Evolutionary conservation across 352 stramenopile genomes (phyloP).

Genomic region (Vaucheria bursata): DNA sequence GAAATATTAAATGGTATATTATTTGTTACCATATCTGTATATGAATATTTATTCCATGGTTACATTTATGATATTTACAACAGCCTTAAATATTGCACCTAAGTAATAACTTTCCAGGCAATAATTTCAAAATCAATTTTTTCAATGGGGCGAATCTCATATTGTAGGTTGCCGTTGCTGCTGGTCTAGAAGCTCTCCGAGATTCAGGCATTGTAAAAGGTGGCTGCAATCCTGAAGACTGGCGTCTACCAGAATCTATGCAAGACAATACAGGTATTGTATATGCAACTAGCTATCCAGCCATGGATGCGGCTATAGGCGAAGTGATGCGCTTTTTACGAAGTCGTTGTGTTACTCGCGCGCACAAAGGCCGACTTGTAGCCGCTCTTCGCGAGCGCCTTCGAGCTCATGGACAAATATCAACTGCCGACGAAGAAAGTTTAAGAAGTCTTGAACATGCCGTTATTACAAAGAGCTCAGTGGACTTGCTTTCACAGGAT

Average conservation of each 20-base stretch:
- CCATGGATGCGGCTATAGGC: conserved; percentile 78
- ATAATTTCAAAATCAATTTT: too few species aligned
- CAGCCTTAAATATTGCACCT: neutral
- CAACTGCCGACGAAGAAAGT: conserved; percentile 60
- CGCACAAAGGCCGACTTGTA: conserved; percentile 27
- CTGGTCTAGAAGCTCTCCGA: conserved; percentile 84
- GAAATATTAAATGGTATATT: too few species aligned
- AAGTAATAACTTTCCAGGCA: neutral
- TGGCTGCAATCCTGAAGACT: conserved; percentile 52
- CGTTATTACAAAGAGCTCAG: conserved; percentile 29
- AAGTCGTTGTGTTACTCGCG: conserved; percentile 36
- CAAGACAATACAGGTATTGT: conserved; percentile 78
- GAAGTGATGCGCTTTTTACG: conserved; percentile 56
- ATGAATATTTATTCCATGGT: too few species aligned
- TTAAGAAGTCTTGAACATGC: conserved; percentile 50
- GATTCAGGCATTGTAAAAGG: conserved; percentile 74
- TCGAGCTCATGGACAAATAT: conserved; percentile 52
- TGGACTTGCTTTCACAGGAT: conserved; percentile 20
- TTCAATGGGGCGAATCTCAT: too few species aligned
- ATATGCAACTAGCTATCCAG: conserved; percentile 88
- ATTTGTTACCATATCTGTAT: too few species aligned
- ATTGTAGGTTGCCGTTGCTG: conserved; percentile 77
- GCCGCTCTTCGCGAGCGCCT: conserved; percentile 55
- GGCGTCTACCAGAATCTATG: conserved; percentile 73
- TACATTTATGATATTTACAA: neutral